Conservation (phyloP, 1,284 basidiomycete species). For the Sanguinoderma infundibulare region DNA sequence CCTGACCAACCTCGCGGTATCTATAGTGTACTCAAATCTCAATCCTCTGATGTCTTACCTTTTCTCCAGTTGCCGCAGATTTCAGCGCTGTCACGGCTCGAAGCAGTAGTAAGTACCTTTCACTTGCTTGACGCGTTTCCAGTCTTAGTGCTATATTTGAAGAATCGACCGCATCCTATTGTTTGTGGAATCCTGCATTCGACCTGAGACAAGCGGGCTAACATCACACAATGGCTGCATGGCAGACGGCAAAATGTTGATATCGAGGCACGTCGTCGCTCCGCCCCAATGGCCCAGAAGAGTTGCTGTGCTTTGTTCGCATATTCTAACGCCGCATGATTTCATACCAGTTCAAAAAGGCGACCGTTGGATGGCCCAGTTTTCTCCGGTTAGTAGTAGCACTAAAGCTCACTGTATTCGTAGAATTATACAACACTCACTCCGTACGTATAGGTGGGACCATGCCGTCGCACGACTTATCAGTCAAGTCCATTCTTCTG, state of each 20-base stretch:
- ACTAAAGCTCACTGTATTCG: constrained; percentile 24
- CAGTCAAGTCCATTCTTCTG: constrained; percentile 43
- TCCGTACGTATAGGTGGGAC: constrained; percentile 52
- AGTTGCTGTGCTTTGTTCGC: constrained; percentile 71
- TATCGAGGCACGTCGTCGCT: constrained; percentile 75
- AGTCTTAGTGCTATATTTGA: constrained; percentile 24
- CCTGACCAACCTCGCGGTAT: constrained; percentile 61
- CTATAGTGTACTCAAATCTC: not conserved
- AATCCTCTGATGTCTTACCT: not conserved
- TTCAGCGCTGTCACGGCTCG: constrained; percentile 59
- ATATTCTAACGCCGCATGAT: constrained; percentile 74
- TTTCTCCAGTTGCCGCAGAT: constrained; percentile 61
- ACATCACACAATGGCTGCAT: not conserved
- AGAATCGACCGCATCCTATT: constrained; percentile 79
- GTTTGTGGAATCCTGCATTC: constrained; percentile 56
- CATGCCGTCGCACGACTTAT: constrained; percentile 72
- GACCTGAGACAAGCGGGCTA: not conserved
- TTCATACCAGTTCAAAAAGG: constrained; percentile 78
- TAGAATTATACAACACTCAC: constrained; percentile 11
- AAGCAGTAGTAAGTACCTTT: constrained; percentile 50
- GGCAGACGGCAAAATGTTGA: constrained; percentile 70
- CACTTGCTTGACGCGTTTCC: not conserved
- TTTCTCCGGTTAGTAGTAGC: constrained; percentile 62
- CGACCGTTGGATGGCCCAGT: constrained; percentile 82
- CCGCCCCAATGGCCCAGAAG: constrained; percentile 49